Evolutionary conservation across 345 rosid species (phyloP).

Genomic region (Citrus reticulata): DNA sequence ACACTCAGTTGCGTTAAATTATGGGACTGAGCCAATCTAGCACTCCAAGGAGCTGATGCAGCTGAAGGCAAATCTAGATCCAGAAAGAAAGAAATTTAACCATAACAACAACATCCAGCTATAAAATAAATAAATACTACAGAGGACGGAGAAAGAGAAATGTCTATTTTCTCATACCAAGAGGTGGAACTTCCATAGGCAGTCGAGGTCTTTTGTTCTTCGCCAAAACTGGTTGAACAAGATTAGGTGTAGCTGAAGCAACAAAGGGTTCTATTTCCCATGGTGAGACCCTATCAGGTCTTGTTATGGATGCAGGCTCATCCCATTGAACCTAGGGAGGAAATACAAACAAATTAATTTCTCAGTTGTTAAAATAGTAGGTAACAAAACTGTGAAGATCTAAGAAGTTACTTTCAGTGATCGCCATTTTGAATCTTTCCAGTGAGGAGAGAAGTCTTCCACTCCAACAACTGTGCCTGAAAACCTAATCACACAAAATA

Average conservation of each 20-base stretch:
- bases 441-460: slow-evolving; percentile 71
- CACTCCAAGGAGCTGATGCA: slow-evolving; percentile 56
- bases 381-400: slow-evolving; percentile 13
- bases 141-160: background rate
- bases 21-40: slow-evolving; percentile 46
- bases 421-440: slow-evolving; percentile 87
- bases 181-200: slow-evolving; percentile 39
- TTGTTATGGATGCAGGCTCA: slow-evolving; percentile 71
- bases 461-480: slow-evolving; percentile 85
- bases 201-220: slow-evolving; percentile 82
- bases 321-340: slow-evolving; percentile 83
- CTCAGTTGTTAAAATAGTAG: background rate
- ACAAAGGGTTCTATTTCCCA: slow-evolving; percentile 87
- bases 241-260: slow-evolving; percentile 40
- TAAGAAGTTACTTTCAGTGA: slow-evolving; percentile 55
- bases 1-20: slow-evolving; percentile 41
- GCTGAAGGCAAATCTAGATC: slow-evolving; percentile 40
- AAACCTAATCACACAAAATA: slow-evolving; percentile 45
- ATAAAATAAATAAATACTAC: background rate
- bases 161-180: slow-evolving; percentile 25
- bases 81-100: slow-evolving; percentile 10
- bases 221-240: slow-evolving; percentile 35
- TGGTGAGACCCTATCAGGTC: slow-evolving; percentile 88
- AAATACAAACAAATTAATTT: background rate
- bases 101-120: background rate